Evolutionary conservation across 768 basidiomycete genomes (phyloP), one percentile per base, ranked within the genome.

Genomic region (Leccinum barrowsii): DNA sequence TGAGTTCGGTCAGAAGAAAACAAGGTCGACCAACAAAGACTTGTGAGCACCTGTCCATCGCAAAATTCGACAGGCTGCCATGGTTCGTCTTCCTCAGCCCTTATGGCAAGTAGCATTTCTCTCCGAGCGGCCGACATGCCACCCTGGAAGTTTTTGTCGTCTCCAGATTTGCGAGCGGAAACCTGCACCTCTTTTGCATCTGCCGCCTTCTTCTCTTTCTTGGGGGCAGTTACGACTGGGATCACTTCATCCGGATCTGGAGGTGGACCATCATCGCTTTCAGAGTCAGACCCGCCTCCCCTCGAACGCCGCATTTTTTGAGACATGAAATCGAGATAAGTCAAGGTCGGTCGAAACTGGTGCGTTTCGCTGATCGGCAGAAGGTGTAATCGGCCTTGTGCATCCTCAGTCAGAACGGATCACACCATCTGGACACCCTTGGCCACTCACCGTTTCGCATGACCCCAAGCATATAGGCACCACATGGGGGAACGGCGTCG

Each of bases 331-430:
- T 94, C 92, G 60, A 94, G 78, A 73, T 94, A 90, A 17, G 89
- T 90, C 63, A 93, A 73, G 3, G 88, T 87, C 8, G 92, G 92
- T 48, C 91, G 85, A 63, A 94, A 80, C 70, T 94, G 92, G 67
- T 92, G 88, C 0, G 83, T 87, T 74, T 90, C 83, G 60, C 75
- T 81, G 67, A 94, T 82, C 40, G 90, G 89, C 68, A 93, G 86
- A 15, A 94, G 77, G 71, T 93, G 84, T 48, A 94, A 75, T 59
- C 80, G 82, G 35, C 87, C 91, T 72, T 90, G 58, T 17, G 34
- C 46, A 32, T 24, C 37, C 44, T 32, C 44, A 12, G 54, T 60
- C 57, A 64, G 65, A 59, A 50, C 49, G 55, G 52, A 55, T 32
- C 34, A 32, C 58, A 32, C 44, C 21, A 37, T 54, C 1, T 40